Evolutionary conservation across 2,329 filamentous ascomycete genomes (phyloP), one percentile per base, ranked within the genome.

Genomic region (Fonsecaea monophora): DNA sequence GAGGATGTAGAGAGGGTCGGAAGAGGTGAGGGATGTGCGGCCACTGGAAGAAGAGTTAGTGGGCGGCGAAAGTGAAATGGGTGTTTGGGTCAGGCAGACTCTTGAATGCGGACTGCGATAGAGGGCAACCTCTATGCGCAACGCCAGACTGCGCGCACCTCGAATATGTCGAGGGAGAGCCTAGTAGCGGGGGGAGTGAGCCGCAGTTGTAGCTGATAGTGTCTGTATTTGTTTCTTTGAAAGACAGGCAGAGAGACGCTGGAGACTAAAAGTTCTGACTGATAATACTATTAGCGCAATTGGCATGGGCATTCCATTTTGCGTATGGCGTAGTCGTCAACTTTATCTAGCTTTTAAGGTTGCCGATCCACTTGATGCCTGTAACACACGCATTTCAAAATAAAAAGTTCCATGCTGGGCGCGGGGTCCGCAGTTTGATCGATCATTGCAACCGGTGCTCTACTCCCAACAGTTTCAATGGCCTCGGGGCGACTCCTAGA

Each of bases 1-100:
- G 40, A 38, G 42, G 25, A 30, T 38, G n/a, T n/a, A 55, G 35
- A 64, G 53, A 37, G 18, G 40, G 57, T 54, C 21, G 50, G 42
- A 62, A 48, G 53, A 35, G 18, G 53, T 53, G 42, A 32, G 6
- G 37, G 7, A 56, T 40, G 58, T 15, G 60, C 54, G 68, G 69
- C 69, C 69, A 71, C 69, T 71, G 65, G 50, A n/a, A 70, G 25
- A 63, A 63, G 66, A 60, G 62, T 71, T 66, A 71, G 69, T 67
- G 50, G 62, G 21, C 12, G 56, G 9, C 50, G 57, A 64, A 57
- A 61, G 56, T 48, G 38, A 42, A 32, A 48, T 9, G n/a, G 10
- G 13, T 25, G 18, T 21, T 48, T 38, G 53, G 64, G 66, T 66
- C 38, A 68, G 55, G 60, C 68, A 62, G 60, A 71, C 70, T 71